A percentile compares a stretch with the other conserved stretches of the same genome.
phyloP scores from a whole-genome alignment of 352 stramenopile genomes.

The Globisporangium paroecandrum region DNA sequence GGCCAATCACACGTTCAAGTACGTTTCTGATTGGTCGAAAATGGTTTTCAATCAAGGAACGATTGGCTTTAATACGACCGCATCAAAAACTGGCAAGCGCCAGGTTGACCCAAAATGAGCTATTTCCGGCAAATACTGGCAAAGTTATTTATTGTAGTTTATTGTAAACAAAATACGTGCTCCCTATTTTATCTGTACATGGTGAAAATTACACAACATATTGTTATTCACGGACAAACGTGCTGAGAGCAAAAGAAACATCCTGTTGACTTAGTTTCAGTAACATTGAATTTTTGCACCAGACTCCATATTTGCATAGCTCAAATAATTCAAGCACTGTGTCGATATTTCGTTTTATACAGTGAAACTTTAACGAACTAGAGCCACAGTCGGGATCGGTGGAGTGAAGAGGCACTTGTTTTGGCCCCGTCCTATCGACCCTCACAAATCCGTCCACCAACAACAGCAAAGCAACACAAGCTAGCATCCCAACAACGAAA shows the following conservation, averaged over 20 bases:
- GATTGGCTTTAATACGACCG: background rate
- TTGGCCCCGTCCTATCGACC: background rate
- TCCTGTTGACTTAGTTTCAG: too few species aligned
- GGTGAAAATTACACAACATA: too few species aligned
- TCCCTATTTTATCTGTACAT: too few species aligned
- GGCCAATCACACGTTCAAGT: conserved; percentile 18
- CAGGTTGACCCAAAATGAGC: background rate
- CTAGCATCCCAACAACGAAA: background rate
- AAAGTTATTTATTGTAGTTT: background rate
- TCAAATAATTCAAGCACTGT: too few species aligned
- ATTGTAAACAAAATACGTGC: too few species aligned
- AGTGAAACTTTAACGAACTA: background rate
- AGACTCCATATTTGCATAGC: too few species aligned
- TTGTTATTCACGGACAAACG: too few species aligned
- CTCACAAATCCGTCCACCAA: background rate
- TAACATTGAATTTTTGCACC: too few species aligned
- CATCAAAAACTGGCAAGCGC: background rate
- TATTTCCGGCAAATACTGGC: background rate
- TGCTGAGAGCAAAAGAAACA: too few species aligned
- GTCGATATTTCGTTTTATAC: background rate
- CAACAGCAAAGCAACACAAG: conserved; percentile 1
- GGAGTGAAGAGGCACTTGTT: background rate
- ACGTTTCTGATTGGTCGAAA: background rate
- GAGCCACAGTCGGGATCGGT: background rate
- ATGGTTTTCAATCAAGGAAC: background rate